These are phyloP conservation scores for Platismatia glauca DNA, from an alignment of 495 filamentous ascomycete species.

Conservation along the genomic window DNA sequence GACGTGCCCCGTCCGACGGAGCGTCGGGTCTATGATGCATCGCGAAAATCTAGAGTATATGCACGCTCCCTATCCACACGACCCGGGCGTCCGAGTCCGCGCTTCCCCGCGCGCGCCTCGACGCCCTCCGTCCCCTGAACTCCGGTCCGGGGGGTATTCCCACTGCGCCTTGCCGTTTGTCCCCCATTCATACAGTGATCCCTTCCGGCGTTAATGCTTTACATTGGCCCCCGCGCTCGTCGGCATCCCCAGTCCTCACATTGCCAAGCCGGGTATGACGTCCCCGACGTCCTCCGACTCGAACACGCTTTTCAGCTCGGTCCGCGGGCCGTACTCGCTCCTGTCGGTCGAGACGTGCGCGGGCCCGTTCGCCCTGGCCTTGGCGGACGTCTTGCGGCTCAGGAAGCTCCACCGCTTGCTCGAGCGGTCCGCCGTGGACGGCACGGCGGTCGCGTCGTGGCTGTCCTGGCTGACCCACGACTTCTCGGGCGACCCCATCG, in stretches of 20 bases:
- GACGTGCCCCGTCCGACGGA: no score
- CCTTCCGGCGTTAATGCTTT: not conserved
- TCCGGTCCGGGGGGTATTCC: not conserved
- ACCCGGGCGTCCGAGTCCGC: no score
- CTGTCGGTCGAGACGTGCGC: not conserved
- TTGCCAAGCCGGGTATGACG: constrained; percentile 2
- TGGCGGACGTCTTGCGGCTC: constrained; percentile 1
- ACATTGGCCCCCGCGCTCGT: no score
- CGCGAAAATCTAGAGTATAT: no score
- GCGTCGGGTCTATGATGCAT: no score
- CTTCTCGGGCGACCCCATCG: not conserved
- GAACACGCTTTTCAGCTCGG: constrained; percentile 1
- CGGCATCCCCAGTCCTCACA: no score
- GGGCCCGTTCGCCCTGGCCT: not conserved
- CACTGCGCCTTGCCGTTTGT: not conserved
- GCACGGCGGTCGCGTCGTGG: constrained; percentile 11
- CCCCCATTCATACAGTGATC: not conserved
- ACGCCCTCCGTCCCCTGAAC: not conserved
- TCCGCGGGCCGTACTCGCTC: constrained; percentile 3
- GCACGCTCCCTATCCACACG: not conserved
- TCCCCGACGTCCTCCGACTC: not conserved
- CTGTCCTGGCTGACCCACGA: constrained; percentile 8
- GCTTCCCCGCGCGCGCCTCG: no score
- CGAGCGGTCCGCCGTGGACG: constrained; percentile 5
- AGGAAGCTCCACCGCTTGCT: constrained; percentile 16